Base-by-base conservation (phyloP, 192 early-diverging fungal species). In the Radiomyces spectabilis region DNA sequence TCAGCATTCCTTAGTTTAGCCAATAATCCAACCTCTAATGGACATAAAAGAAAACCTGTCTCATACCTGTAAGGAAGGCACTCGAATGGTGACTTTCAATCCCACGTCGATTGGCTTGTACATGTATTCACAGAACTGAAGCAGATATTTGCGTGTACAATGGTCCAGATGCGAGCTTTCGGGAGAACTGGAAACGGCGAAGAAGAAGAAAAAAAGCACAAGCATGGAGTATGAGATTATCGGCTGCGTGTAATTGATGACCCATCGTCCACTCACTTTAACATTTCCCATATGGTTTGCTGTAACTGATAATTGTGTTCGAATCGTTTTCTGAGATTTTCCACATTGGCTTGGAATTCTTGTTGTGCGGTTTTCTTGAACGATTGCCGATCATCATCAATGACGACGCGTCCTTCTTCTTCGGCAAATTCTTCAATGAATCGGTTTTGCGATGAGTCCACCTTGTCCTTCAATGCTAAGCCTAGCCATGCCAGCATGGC, bases 121-220 rank as follows among this genome's bases (percentile, higher is more conserved):
- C 26, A 82, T 64, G 34, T 72, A 62, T 51, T 87, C 82, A 58
- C 80, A 83, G 51, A 87, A 82, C 22, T 76, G 65, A 7, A 87
- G 57, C 4, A 84, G 53, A 44, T 78, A 75, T 30, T 77, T 75
- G 15, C 76, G 51, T n/a, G 78, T 65, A 19, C 76, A 72, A 31
- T 79, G 76, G 55, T 84, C 82, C 46, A 84, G 21, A 12, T 45
- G 41, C 31, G 35, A 21, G 41, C 44, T 58, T 33, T 58, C 55
- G 21, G 55, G 35, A 16, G 57, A 47, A 26, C 47, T 53, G 35
- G 15, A 1, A 32, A 18, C 24, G n/a, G n/a, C n/a, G n/a, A n/a
- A 45, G 27, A 16, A 41, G 7, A 29, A n/a, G n/a, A n/a, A n/a
- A n/a, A n/a, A n/a, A n/a, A n/a, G n/a, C n/a, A n/a, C n/a, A n/a